Evolutionary conservation across 2,329 filamentous ascomycete species (phyloP).

Genomic region (Nemania abortiva): DNA sequence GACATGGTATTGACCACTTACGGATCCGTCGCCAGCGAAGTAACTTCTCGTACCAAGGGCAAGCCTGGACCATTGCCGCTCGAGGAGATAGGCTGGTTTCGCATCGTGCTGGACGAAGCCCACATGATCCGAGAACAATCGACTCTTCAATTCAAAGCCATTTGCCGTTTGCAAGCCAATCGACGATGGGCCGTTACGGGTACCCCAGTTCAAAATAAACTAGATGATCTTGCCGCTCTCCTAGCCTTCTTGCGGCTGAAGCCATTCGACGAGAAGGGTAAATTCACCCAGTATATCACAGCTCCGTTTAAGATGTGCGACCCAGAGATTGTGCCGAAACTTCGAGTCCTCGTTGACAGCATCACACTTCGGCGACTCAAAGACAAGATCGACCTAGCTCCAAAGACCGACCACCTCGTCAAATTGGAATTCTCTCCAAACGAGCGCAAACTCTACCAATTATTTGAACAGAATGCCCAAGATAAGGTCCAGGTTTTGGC

Average conservation of each 20-base stretch:
- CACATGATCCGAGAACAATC: constrained; percentile 91
- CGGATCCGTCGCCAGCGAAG: constrained; percentile 85
- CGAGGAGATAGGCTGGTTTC: constrained; percentile 88
- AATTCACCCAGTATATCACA: constrained; percentile 84
- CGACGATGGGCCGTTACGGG: constrained; percentile 97
- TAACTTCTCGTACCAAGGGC: constrained; percentile 71
- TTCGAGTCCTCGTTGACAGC: constrained; percentile 92
- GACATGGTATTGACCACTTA: constrained; percentile 95
- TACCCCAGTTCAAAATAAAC: constrained; percentile 92
- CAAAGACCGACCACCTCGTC: constrained; percentile 78
- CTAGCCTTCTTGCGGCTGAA: constrained; percentile 86
- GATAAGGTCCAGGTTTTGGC: constrained; percentile 82
- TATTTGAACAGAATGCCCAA: constrained; percentile 84
- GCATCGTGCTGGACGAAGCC: constrained; percentile 93
- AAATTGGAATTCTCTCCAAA: constrained; percentile 79
- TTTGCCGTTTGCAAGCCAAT: constrained; percentile 81
- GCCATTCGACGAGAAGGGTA: constrained; percentile 83
- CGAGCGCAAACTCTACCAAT: constrained; percentile 83
- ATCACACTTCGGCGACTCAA: constrained; percentile 92
- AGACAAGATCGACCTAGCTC: constrained; percentile 86
- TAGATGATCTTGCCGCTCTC: constrained; percentile 89
- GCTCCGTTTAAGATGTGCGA: constrained; percentile 89
- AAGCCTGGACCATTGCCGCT: constrained; percentile 74
- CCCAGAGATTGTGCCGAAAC: constrained; percentile 82
- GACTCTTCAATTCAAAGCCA: constrained; percentile 85